Base-by-base conservation (phyloP, 106 monocot genomes). In the Iris macrosiphon region DNA sequence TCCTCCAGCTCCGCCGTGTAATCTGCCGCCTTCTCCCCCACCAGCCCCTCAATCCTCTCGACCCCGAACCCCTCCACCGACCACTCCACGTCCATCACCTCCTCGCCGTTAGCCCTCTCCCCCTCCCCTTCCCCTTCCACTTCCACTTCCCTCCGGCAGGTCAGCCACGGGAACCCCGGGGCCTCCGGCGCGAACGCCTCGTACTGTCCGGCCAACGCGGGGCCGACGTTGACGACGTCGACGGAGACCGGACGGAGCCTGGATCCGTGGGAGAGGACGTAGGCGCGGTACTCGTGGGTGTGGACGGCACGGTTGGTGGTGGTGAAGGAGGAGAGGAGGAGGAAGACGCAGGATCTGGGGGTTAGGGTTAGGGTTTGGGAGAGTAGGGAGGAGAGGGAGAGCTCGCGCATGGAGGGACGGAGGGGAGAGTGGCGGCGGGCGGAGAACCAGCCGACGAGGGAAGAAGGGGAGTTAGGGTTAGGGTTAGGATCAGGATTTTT, bases 341-440 rank as follows among this genome's bases (percentile, higher is more conserved):
- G 57, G 52, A 80, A 66, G 47, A 86, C 32, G 56, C 47, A 65
- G n/a, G n/a, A n/a, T 27, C 11, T 2, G 7, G 56, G 45, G 52
- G 51, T 12, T 29, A 26, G 38, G 31, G 42, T 23, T 59, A 69
- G 72, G 72, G 68, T 52, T 61, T 66, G 30, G 43, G 48, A 41
- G 48, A 84, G 66, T 50, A 71, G 71, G 57, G 52, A 29, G 51
- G 85, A 76, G 8, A 72, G 65, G 25, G 80, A 49, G 52, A 62
- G 21, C 44, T 85, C 85, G 40, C 85, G 68, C 80, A 85, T 85
- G 47, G 80, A 85, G 53, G 85, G 80, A 24, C 72, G 80, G 49
- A 76, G 66, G 1, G 69, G 62, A 9, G 80, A 61, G 22, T 41
- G 58, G 17, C 80, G 75, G 57, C 81, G 81, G 19, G 62, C 58